phyloP scores from a whole-genome alignment of 2,329 filamentous ascomycete genomes.

The Clonostachys chloroleuca region DNA sequence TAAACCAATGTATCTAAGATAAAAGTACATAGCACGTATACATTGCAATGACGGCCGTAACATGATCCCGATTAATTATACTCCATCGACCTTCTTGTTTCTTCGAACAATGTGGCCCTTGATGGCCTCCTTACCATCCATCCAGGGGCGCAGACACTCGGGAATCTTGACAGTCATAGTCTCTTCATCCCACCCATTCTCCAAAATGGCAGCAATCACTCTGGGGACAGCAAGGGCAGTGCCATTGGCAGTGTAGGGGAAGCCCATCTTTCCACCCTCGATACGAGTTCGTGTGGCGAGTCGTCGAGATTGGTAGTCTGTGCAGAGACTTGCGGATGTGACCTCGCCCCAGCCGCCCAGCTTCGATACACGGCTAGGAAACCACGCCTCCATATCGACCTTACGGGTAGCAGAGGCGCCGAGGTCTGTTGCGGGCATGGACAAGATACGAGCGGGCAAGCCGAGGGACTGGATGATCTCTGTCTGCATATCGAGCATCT shows the following conservation, averaged over 20 bases:
- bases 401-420: constrained; percentile 86
- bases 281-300: constrained; percentile 69
- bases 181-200: constrained; percentile 82
- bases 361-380: constrained; percentile 62
- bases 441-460: constrained; percentile 81
- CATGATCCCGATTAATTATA: constrained; percentile 7
- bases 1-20: background rate
- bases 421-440: constrained; percentile 87
- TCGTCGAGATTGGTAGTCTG: constrained; percentile 86
- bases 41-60: constrained; percentile 2
- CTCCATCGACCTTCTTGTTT: constrained; percentile 16
- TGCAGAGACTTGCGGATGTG: constrained; percentile 85
- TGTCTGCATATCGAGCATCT: constrained; percentile 83
- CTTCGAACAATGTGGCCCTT: constrained; percentile 26
- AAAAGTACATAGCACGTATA: background rate
- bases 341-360: constrained; percentile 82
- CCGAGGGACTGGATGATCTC: constrained; percentile 75
- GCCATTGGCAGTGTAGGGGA: constrained; percentile 89
- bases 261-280: constrained; percentile 53
- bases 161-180: constrained; percentile 68
- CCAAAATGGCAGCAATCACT: constrained; percentile 82
- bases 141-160: constrained; percentile 74
- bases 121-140: constrained; percentile 72
- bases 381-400: constrained; percentile 89
- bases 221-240: constrained; percentile 89